Percentiles rank a stretch among this genome's conserved stretches.
Evolutionary conservation across 306 rosid genomes (phyloP).

Genomic region (Arachis stenosperma): DNA sequence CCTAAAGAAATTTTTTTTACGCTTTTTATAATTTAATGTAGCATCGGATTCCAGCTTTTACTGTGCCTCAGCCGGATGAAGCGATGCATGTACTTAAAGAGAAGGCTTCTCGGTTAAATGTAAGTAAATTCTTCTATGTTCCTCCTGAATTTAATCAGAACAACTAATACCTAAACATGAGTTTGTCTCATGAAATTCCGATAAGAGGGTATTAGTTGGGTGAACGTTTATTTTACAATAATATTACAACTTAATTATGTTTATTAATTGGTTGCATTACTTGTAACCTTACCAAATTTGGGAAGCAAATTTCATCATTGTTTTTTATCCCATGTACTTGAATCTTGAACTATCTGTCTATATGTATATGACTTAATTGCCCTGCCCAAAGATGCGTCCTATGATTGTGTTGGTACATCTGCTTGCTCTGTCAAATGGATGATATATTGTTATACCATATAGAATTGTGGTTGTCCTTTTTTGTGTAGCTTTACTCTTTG

Average conservation of each 20-base stretch:
- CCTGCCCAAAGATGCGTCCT: conserved; percentile 16
- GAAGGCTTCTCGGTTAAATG: conserved; percentile 75
- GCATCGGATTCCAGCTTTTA: conserved; percentile 76
- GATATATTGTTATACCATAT: conserved; percentile 27
- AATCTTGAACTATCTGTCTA: conserved; percentile 20
- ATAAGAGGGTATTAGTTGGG: conserved; percentile 25
- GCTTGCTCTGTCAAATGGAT: conserved; percentile 37
- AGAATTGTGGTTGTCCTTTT: conserved; percentile 1
- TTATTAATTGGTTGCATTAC: conserved; percentile 22
- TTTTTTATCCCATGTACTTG: conserved; percentile 12
- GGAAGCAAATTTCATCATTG: conserved; percentile 24
- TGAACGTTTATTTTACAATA: conserved; percentile 6
- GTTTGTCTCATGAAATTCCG: conserved; percentile 24
- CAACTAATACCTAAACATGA: conserved; percentile 27
- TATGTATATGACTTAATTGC: conserved; percentile 4
- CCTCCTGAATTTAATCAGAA: not conserved
- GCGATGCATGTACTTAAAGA: conserved; percentile 83
- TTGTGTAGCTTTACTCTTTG: conserved; percentile 31
- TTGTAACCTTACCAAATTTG: conserved; percentile 20
- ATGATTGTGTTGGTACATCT: conserved; percentile 15
- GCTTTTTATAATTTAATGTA: conserved; percentile 45
- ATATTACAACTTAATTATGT: not conserved
- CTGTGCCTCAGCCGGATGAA: conserved; percentile 90
- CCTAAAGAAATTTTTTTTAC: conserved; percentile 13
- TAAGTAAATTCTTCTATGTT: conserved; percentile 50